Evolutionary conservation across 768 basidiomycete species (phyloP).

Genomic region (Hebeloma cylindrosporum): DNA sequence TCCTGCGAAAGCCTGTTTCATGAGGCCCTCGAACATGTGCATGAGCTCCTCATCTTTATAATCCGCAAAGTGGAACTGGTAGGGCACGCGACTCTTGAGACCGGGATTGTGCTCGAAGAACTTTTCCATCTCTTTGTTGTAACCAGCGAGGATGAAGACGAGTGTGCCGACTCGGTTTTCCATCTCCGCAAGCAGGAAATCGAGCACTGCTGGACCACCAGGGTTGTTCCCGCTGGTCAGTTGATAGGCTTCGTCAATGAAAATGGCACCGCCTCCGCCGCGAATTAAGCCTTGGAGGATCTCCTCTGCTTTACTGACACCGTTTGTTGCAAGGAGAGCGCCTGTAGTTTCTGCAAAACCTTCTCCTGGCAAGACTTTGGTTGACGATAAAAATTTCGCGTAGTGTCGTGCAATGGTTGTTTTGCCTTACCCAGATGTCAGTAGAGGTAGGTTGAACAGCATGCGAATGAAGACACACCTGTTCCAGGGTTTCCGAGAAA

Average conservation of each 20-base stretch:
- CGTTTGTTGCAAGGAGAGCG: slow-evolving; percentile 55
- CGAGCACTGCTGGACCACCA: slow-evolving; percentile 58
- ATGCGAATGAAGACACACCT: slow-evolving; percentile 39
- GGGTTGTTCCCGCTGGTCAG: slow-evolving; percentile 48
- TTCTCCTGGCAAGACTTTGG: slow-evolving; percentile 51
- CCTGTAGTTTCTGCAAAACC: slow-evolving; percentile 66
- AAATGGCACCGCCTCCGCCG: slow-evolving; percentile 63
- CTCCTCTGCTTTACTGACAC: slow-evolving; percentile 52
- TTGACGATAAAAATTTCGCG: slow-evolving; percentile 58
- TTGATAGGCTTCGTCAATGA: slow-evolving; percentile 75
- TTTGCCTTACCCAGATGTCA: too few species aligned
- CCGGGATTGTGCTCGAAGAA: slow-evolving; percentile 81
- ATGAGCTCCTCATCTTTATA: slow-evolving; percentile 59
- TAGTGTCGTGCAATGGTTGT: slow-evolving; percentile 68
- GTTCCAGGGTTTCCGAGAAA: slow-evolving; percentile 76
- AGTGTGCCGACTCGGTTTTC: slow-evolving; percentile 64
- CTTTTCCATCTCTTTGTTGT: slow-evolving; percentile 70
- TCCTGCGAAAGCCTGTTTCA: slow-evolving; percentile 46
- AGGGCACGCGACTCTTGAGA: slow-evolving; percentile 65
- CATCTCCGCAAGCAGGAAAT: slow-evolving; percentile 74
- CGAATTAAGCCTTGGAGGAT: slow-evolving; percentile 44
- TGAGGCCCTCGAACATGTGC: slow-evolving; percentile 48
- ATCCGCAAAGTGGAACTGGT: slow-evolving; percentile 57
- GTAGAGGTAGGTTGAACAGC: too few species aligned
- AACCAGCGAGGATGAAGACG: slow-evolving; percentile 72